A percentile compares a stretch with the other conserved stretches of the same genome.
Evolutionary conservation across 805 yeast genomes (phyloP).

Genomic region (Kodamaea nitidulidarum): DNA sequence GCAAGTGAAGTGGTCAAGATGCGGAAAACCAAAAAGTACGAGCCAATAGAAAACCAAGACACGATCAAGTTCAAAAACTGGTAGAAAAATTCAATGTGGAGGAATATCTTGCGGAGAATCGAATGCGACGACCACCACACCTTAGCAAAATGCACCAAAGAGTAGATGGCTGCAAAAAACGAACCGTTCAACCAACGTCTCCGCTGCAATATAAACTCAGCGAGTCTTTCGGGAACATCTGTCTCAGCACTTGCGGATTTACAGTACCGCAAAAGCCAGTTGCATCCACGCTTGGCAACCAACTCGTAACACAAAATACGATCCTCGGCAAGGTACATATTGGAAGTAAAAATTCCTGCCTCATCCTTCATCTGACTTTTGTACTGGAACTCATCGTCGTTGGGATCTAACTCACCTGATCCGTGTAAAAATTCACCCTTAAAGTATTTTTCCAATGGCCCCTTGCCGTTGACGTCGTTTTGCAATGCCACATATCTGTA

Average conservation of each 20-base stretch:
- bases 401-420: slow-evolving; percentile 56
- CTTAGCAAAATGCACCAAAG: slow-evolving; percentile 52
- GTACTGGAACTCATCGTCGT: slow-evolving; percentile 46
- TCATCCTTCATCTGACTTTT: slow-evolving; percentile 38
- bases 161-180: slow-evolving; percentile 59
- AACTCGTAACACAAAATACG: slow-evolving; percentile 64
- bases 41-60: slow-evolving; percentile 62
- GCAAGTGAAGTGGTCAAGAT: slow-evolving; percentile 53
- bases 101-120: slow-evolving; percentile 42
- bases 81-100: slow-evolving; percentile 55
- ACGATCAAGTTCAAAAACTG: slow-evolving; percentile 51
- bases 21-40: slow-evolving; percentile 60
- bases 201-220: slow-evolving; percentile 61
- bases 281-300: slow-evolving; percentile 51
- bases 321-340: slow-evolving; percentile 69
- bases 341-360: slow-evolving; percentile 57
- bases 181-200: slow-evolving; percentile 71
- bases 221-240: slow-evolving; percentile 60
- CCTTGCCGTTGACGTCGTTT: slow-evolving; percentile 48
- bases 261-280: slow-evolving; percentile 62
- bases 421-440: slow-evolving; percentile 59
- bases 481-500: slow-evolving; percentile 56
- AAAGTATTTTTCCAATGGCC: slow-evolving; percentile 64
- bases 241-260: slow-evolving; percentile 64
- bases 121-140: slow-evolving; percentile 55